Percentiles rank a stretch among this genome's conserved stretches.
These are phyloP conservation scores for Lyophyllum decastes DNA, from an alignment of 768 basidiomycete genomes.

Conservation along the genomic window DNA sequence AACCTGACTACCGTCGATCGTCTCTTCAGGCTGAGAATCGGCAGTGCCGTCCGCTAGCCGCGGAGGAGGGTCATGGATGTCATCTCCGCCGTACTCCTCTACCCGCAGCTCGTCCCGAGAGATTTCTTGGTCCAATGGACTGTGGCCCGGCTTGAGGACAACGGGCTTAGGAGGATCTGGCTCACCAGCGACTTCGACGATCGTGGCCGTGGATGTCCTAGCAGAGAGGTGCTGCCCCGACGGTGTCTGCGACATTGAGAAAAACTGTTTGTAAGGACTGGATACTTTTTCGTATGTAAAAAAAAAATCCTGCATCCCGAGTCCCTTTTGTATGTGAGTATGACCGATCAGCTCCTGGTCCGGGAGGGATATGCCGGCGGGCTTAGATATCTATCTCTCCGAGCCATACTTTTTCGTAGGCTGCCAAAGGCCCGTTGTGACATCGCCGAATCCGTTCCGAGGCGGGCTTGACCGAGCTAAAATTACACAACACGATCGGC, in stretches of 20 bases:
- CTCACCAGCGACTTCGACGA: conserved; percentile 2
- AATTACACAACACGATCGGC: not conserved
- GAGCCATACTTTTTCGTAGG: not conserved
- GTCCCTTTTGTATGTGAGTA: not conserved
- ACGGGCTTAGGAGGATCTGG: not conserved
- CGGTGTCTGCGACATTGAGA: conserved; percentile 4
- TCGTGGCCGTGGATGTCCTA: conserved; percentile 11
- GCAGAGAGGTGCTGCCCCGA: no score
- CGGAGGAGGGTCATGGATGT: conserved; percentile 26
- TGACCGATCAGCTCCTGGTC: conserved; percentile 1
- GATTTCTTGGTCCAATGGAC: conserved; percentile 23
- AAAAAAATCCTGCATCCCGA: no score
- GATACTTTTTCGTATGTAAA: no score
- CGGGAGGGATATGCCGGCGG: not conserved
- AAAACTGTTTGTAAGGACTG: no score
- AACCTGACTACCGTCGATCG: conserved; percentile 37
- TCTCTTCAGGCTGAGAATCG: conserved; percentile 15
- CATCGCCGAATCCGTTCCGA: not conserved
- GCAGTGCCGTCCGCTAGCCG: conserved; percentile 8
- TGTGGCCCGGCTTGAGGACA: not conserved
- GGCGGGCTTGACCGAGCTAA: not conserved
- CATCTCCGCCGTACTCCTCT: conserved; percentile 33
- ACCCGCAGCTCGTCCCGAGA: conserved; percentile 25
- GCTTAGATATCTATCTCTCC: not conserved
- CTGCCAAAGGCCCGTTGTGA: no score